Conservation (phyloP, 768 basidiomycete genomes). For the Galerina marginata region DNA sequence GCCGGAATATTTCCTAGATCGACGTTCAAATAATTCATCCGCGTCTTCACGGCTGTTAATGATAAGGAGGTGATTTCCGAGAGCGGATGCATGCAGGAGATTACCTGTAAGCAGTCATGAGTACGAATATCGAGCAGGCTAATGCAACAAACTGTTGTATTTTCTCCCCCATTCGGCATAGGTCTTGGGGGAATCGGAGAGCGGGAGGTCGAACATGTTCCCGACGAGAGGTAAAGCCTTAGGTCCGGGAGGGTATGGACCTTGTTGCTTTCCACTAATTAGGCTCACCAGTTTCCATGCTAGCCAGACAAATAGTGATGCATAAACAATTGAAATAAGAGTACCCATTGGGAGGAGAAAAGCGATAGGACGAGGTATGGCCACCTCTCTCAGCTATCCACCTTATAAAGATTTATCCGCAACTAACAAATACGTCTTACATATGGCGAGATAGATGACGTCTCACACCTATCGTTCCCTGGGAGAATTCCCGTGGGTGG, state of each 20-base stretch:
- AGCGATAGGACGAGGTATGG: no score
- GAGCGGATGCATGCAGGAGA: background rate
- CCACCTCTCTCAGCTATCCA: no score
- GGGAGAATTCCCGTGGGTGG: no score
- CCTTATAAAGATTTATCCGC: no score
- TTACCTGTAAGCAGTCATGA: background rate
- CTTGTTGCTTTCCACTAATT: background rate
- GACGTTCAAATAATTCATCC: conserved; percentile 7
- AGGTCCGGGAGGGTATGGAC: conserved; percentile 13
- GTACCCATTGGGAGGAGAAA: no score
- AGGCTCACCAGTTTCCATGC: background rate
- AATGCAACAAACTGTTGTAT: conserved; percentile 6
- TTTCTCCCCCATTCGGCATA: conserved; percentile 14
- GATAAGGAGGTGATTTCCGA: conserved; percentile 6
- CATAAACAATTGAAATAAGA: no score
- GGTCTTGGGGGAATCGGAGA: background rate
- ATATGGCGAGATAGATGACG: no score
- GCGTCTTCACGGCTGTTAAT: conserved; percentile 9
- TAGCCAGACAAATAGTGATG: background rate
- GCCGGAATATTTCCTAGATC: conserved; percentile 5
- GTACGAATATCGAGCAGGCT: background rate
- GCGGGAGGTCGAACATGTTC: conserved; percentile 11
- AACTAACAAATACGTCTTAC: no score
- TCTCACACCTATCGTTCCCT: no score
- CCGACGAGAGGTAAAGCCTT: conserved; percentile 8